phyloP scores from a whole-genome alignment of 768 basidiomycete genomes.

The Xerocomellus dryophilus region DNA sequence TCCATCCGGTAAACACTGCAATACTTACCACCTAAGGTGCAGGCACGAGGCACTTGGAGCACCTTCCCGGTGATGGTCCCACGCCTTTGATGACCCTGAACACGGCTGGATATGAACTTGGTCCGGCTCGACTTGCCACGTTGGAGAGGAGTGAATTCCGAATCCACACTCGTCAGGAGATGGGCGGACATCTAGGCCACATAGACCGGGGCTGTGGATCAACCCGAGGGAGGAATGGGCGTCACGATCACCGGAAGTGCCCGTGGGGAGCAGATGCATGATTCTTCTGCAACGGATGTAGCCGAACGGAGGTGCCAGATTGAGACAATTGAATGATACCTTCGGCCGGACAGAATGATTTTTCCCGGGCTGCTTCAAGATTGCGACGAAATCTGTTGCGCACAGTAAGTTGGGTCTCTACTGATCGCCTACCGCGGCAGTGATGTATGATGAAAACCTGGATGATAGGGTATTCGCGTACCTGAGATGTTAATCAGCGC shows the following conservation, averaged over 20 bases:
- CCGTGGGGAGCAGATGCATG: slow-evolving; percentile 19
- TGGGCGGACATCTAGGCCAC: slow-evolving; percentile 3
- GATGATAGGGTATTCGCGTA: slow-evolving; percentile 6
- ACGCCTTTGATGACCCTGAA: slow-evolving; percentile 29
- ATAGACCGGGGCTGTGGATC: neutral
- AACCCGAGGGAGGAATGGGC: slow-evolving; percentile 9
- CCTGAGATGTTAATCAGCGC: slow-evolving; percentile 13
- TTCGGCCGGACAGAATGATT: slow-evolving; percentile 8
- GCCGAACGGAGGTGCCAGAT: slow-evolving; percentile 29
- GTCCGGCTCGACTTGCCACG: neutral
- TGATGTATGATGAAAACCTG: slow-evolving; percentile 1
- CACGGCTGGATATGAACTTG: neutral
- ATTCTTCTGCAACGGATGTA: slow-evolving; percentile 19
- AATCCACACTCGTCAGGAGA: slow-evolving; percentile 2
- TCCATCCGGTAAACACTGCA: slow-evolving; percentile 3
- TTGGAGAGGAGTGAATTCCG: neutral
- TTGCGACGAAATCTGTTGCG: neutral
- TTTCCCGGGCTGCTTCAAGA: slow-evolving; percentile 3
- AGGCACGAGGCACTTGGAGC: slow-evolving; percentile 30
- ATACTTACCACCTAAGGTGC: slow-evolving; percentile 12
- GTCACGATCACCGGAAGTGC: slow-evolving; percentile 18
- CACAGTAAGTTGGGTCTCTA: neutral
- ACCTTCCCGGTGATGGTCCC: slow-evolving; percentile 22
- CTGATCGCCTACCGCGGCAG: neutral
- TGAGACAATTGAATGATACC: slow-evolving; percentile 14